These are phyloP conservation scores for Sporobolomyces phaffii DNA, from an alignment of 768 basidiomycete genomes.

Conservation along the genomic window DNA sequence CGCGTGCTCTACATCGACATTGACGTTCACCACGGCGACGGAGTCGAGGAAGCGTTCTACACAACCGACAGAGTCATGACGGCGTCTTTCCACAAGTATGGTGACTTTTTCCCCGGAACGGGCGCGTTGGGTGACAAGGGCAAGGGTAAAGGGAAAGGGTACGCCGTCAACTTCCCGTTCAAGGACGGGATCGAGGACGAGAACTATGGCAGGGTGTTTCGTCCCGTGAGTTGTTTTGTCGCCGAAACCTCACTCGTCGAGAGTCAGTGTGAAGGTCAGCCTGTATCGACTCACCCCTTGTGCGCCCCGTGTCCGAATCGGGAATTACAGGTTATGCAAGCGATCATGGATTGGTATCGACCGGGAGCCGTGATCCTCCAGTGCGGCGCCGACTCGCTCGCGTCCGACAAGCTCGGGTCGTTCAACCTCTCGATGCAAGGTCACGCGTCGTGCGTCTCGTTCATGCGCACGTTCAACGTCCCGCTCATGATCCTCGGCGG, in stretches of 20 bases:
- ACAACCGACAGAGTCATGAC: conserved; percentile 97
- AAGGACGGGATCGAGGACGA: conserved; percentile 93
- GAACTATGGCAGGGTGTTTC: conserved; percentile 77
- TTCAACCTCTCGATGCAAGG: conserved; percentile 93
- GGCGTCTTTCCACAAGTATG: conserved; percentile 92
- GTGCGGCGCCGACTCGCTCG: conserved; percentile 91
- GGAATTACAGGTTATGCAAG: conserved; percentile 62
- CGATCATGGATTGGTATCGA: conserved; percentile 77
- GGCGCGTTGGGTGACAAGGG: conserved; percentile 81
- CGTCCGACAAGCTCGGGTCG: conserved; percentile 90
- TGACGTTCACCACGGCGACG: conserved; percentile 97
- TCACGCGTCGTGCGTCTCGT: conserved; percentile 84
- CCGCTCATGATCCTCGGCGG: conserved; percentile 89
- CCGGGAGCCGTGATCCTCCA: conserved; percentile 86
- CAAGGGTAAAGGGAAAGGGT: conserved; percentile 72
- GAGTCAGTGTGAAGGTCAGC: too few species aligned
- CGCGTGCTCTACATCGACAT: conserved; percentile 96
- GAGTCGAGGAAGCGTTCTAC: conserved; percentile 98
- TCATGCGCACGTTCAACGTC: conserved; percentile 70
- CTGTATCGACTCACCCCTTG: too few species aligned
- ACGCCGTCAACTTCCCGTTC: conserved; percentile 85
- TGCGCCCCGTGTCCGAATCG: not conserved
- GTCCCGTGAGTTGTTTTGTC: conserved; percentile 64
- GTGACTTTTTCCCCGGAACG: conserved; percentile 88
- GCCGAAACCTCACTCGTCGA: not conserved